Percentiles rank a stretch among this genome's conserved stretches.
phyloP scores from a whole-genome alignment of 1,284 basidiomycete genomes.

The Cutaneotrichosporon dermatis region DNA sequence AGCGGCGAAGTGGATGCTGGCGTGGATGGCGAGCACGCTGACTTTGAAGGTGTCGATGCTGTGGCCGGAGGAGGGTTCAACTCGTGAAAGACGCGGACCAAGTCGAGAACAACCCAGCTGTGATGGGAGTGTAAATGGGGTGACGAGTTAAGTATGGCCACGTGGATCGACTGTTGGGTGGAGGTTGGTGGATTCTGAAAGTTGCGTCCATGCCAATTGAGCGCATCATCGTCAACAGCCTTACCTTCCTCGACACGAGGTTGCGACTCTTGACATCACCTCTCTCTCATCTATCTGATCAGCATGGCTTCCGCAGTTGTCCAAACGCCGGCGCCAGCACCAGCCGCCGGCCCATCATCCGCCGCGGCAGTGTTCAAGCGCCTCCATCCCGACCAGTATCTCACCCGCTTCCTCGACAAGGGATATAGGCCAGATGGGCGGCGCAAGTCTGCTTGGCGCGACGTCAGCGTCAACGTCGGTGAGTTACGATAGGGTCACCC shows the following conservation, averaged over 20 bases:
- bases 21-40: background rate
- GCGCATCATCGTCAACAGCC: too few species aligned
- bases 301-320: slow-evolving; percentile 11
- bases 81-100: background rate
- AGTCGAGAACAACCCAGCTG: too few species aligned
- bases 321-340: background rate
- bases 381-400: slow-evolving; percentile 72
- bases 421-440: slow-evolving; percentile 71
- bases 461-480: slow-evolving; percentile 69
- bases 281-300: background rate
- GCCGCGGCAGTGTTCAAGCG: slow-evolving; percentile 69
- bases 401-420: slow-evolving; percentile 70
- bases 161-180: too few species aligned
- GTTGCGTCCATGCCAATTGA: background rate
- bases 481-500: too few species aligned
- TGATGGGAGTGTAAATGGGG: too few species aligned
- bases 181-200: background rate
- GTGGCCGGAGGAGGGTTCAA: background rate
- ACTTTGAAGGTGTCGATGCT: background rate
- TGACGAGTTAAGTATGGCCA: too few species aligned
- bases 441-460: slow-evolving; percentile 59
- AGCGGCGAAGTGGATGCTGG: background rate
- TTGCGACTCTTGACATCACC: background rate
- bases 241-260: too few species aligned
- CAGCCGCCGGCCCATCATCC: slow-evolving; percentile 44